Evolutionary conservation across 345 rosid species (phyloP), one percentile per base, ranked within the genome.

Genomic region (Gossypium stocksii): DNA sequence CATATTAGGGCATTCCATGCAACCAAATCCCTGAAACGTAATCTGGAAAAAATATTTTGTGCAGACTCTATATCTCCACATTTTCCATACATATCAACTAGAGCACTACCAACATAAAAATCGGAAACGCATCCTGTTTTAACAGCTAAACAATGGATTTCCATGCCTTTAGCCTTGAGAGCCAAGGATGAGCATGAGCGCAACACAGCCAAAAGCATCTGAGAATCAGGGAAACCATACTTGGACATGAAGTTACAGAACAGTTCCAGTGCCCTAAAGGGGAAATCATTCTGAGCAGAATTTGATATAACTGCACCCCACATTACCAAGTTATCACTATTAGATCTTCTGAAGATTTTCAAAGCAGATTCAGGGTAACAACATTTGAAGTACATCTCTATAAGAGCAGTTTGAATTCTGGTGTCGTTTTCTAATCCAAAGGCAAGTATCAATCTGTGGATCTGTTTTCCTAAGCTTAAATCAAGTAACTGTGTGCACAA

Each of bases 41-140:
- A 74, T 57, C 82, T 53, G 34, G 27, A 9, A 43, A 84, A 84
- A 56, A 61, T 78, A 54, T 77, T 71, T 76, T 83, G 70, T 62
- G 84, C 81, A 59, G 83, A 81, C 45, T 82, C 53, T 25, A 76
- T 76, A 69, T 81, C 80, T 66, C 78, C 20, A 43, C 82, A 77
- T 82, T 84, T 82, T 73, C 82, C 89, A 78, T 84, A 81, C 74
- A 81, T 45, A 61, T 86, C 87, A 78, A 84, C 87, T 29, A 86
- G 43, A 34, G 85, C 85, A 76, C 86, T 76, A 9, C 86, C 87
- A 56, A 85, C 69, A 75, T 77, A 84, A 72, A 63, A 44, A 69
- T 83, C 76, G 43, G 77, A 72, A 77, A 76, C 49, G 0, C 67
- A 49, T 43, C 77, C 80, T 46, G 73, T 19, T 70, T 86, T 86